Evolutionary conservation across 2,329 filamentous ascomycete genomes (phyloP).

Genomic region (Xylaria sp.): DNA sequence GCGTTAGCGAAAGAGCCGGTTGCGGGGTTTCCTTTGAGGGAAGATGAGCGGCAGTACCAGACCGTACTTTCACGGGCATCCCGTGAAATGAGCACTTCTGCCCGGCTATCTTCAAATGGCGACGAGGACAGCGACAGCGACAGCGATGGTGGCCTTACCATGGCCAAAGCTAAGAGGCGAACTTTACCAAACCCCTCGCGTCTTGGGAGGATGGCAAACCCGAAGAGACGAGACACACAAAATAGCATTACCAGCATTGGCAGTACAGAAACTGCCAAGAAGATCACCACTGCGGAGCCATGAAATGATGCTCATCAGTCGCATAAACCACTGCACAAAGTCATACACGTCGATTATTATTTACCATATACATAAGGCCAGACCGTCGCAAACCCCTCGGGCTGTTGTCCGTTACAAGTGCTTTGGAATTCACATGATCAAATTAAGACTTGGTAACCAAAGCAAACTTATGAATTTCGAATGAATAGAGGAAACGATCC

Average conservation of each 20-base stretch:
- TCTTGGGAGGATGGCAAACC: slow-evolving; percentile 50
- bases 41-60: slow-evolving; percentile 44
- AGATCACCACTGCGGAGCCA: slow-evolving; percentile 57
- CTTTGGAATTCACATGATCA: background rate
- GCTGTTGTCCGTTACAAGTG: background rate
- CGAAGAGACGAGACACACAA: slow-evolving; percentile 67
- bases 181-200: slow-evolving; percentile 48
- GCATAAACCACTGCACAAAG: background rate
- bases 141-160: slow-evolving; percentile 65
- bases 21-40: slow-evolving; percentile 60
- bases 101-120: slow-evolving; percentile 47
- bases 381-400: background rate
- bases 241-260: slow-evolving; percentile 69
- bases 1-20: slow-evolving; percentile 60
- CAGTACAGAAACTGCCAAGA: slow-evolving; percentile 73
- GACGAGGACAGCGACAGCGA: slow-evolving; percentile 65
- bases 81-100: slow-evolving; percentile 38
- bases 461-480: background rate
- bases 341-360: background rate
- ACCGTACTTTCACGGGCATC: slow-evolving; percentile 42
- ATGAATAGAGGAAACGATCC: slow-evolving; percentile 4
- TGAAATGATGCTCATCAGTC: slow-evolving; percentile 10
- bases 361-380: background rate
- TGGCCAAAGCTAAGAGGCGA: slow-evolving; percentile 64
- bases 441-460: background rate